These are phyloP conservation scores for Pseudopyrenochaeta lycopersici DNA, from an alignment of 2,329 filamentous ascomycete genomes.

Conservation along the genomic window DNA sequence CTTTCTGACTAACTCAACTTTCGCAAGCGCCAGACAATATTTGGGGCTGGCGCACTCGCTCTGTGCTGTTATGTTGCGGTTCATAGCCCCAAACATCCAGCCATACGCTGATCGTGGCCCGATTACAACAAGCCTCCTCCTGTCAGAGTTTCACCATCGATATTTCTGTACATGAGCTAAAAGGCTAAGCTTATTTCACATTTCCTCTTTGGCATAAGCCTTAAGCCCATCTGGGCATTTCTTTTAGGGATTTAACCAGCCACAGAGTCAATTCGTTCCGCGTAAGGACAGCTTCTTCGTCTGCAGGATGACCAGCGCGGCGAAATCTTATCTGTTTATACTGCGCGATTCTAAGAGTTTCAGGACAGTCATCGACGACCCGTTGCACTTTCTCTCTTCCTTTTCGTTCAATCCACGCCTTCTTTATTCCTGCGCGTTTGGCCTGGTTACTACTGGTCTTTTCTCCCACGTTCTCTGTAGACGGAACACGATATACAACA, in stretches of 20 bases:
- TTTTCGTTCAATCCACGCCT: too few species aligned
- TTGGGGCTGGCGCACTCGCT: constrained; percentile 4
- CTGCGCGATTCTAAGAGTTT: constrained; percentile 23
- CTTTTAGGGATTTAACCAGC: constrained; percentile 30
- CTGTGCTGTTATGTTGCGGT: constrained; percentile 1
- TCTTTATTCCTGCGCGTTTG: constrained; percentile 26
- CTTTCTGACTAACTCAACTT: not conserved
- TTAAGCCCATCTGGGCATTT: constrained; percentile 6
- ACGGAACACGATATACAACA: constrained; percentile 19
- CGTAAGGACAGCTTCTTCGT: constrained; percentile 27
- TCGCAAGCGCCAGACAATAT: constrained; percentile 3
- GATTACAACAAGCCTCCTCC: constrained; percentile 7
- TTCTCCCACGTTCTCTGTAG: constrained; percentile 16
- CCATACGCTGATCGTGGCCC: constrained; percentile 5
- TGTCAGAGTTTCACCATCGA: constrained; percentile 13
- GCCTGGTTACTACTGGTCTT: constrained; percentile 17
- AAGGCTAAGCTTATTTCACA: constrained; percentile 5
- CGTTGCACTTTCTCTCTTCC: constrained; percentile 12
- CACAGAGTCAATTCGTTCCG: constrained; percentile 6
- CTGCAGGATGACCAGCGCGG: constrained; percentile 15
- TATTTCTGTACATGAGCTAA: not conserved
- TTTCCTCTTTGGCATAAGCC: constrained; percentile 9
- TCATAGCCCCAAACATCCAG: constrained; percentile 4
- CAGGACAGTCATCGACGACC: constrained; percentile 12
- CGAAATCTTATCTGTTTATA: constrained; percentile 32